Conservation (phyloP, 495 filamentous ascomycete species). For the Trichoderma reesei region DNA sequence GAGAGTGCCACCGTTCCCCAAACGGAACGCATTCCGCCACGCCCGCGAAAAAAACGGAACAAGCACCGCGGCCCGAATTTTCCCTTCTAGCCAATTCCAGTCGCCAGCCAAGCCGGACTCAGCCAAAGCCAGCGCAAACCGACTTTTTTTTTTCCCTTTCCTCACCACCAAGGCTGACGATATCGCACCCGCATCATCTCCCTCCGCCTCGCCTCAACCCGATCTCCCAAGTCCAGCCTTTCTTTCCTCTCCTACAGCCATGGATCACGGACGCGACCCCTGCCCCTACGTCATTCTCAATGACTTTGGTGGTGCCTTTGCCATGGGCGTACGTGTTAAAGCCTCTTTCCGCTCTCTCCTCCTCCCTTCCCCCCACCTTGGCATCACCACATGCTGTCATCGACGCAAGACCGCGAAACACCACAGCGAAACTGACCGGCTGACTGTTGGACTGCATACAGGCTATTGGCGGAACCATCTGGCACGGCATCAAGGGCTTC, state of each 20-base stretch:
- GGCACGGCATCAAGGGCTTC: slow-evolving; percentile 97
- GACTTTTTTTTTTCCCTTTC: background rate
- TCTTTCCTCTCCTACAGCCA: slow-evolving; percentile 20
- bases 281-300: slow-evolving; percentile 94
- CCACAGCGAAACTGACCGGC: background rate
- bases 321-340: slow-evolving; percentile 72
- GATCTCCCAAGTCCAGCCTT: too few species aligned
- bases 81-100: background rate
- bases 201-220: background rate
- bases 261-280: slow-evolving; percentile 82
- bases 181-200: background rate
- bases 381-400: background rate
- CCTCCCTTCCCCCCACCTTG: background rate
- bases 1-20: background rate
- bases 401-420: background rate
- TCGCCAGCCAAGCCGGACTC: too few species aligned
- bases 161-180: too few species aligned
- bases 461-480: slow-evolving; percentile 88
- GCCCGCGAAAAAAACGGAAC: background rate
- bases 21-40: slow-evolving; percentile 5
- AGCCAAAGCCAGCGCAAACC: background rate
- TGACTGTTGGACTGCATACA: slow-evolving; percentile 19
- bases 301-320: slow-evolving; percentile 95
- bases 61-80: background rate
- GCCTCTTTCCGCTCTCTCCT: background rate